Base-by-base conservation (phyloP, 2,329 filamentous ascomycete genomes). In the Exophiala calicioides region DNA sequence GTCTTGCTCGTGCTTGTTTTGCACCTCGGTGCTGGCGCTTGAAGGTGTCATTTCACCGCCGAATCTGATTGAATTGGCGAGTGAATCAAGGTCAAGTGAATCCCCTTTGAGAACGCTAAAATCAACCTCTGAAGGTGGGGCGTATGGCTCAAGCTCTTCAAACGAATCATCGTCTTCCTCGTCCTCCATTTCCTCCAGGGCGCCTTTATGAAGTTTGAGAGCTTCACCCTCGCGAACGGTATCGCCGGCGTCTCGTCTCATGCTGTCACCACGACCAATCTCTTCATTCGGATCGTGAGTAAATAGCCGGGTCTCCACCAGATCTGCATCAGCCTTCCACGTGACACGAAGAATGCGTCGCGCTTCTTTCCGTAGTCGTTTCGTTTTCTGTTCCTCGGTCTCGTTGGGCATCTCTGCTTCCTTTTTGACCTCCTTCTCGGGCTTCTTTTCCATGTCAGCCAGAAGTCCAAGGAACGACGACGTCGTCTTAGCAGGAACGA, bases 231-330 rank as follows among this genome's bases (percentile, higher is more conserved):
- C 81, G 27, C 79, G 78, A 44, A 77, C 78, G 36, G 80, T 74
- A 59, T 84, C 80, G 18, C 73, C 74, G 9, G 76, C 75, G 60
- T 83, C 79, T 35, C 77, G 75, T 56, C 77, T 72, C 57, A 79
- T 73, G 56, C 76, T 80, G 47, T 78, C 76, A 32, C 77, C 75
- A 35, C 80, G 78, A 12, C 75, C 76, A 45, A 79, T 64, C 54
- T 84, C 80, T 61, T 84, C 81, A 7, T 82, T 78, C 0, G 79
- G 80, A 55, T 83, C 79, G 60, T 82, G 80, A 19, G 74, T 77
- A 61, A 84, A 84, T 38, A 78, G 71, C 34, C 76, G 73, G 43
- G 82, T 71, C 55, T 79, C 70, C 3, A 77, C 78, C 9, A 85
- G 69, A 20, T 72, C 68, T 13, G 75, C 71, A 52, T 81, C 79